Evolutionary conservation across 2,329 filamentous ascomycete genomes (phyloP).

Genomic region (Balansia obtecta): DNA sequence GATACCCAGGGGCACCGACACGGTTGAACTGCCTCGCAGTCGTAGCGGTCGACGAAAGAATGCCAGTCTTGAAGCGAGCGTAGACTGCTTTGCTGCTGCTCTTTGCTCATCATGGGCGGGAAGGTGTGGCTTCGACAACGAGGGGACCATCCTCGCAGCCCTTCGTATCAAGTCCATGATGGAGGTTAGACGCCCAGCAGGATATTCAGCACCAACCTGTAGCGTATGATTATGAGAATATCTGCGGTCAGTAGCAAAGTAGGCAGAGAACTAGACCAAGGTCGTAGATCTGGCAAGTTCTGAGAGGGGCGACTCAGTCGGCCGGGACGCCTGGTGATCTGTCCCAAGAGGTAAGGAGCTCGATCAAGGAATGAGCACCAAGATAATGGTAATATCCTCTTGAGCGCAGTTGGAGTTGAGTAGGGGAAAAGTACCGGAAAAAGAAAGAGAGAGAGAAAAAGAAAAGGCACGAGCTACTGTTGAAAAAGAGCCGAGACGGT

Average conservation of each 20-base stretch:
- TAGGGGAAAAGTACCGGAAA: no score
- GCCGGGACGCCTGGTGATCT: not conserved
- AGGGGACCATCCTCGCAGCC: slow-evolving; percentile 37
- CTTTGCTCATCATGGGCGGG: slow-evolving; percentile 41
- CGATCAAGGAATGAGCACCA: not conserved
- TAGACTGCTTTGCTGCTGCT: slow-evolving; percentile 24
- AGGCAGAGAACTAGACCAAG: no score
- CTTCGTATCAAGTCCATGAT: slow-evolving; percentile 47
- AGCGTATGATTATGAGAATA: no score
- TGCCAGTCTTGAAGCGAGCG: slow-evolving; percentile 44
- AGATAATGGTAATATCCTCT: not conserved
- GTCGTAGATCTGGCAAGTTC: no score
- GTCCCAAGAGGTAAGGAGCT: not conserved
- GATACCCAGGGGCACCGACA: slow-evolving; percentile 85
- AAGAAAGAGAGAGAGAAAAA: not conserved
- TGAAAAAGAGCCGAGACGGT: not conserved
- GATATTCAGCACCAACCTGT: not conserved
- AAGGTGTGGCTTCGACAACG: slow-evolving; percentile 26
- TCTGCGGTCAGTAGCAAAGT: no score
- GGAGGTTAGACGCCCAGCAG: slow-evolving; percentile 4
- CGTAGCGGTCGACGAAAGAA: slow-evolving; percentile 82
- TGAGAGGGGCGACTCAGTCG: not conserved
- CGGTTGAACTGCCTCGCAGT: slow-evolving; percentile 78
- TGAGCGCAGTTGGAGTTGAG: not conserved
- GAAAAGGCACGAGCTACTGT: not conserved